A percentile compares a stretch with the other conserved stretches of the same genome.
These are phyloP conservation scores for Ogataea polymorpha DNA, from an alignment of 805 yeast species.

Conservation along the genomic window DNA sequence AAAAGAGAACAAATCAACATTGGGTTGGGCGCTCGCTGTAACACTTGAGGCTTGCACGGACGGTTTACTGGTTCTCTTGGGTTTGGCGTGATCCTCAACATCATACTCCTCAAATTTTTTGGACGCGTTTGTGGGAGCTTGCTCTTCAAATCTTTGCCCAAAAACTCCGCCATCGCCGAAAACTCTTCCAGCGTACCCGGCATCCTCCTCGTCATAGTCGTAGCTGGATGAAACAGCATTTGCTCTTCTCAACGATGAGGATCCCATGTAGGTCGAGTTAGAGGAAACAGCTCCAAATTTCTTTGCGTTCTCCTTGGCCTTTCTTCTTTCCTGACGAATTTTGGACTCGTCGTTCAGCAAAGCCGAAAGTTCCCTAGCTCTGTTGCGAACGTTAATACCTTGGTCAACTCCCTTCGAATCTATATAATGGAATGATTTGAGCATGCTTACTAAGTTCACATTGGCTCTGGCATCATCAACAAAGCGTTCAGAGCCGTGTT, in stretches of 20 bases:
- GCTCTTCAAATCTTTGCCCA: conserved; percentile 63
- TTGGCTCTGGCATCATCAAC: conserved; percentile 93
- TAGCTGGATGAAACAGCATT: conserved; percentile 37
- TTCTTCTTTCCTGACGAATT: conserved; percentile 82
- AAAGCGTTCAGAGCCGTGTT: conserved; percentile 91
- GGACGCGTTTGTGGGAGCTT: conserved; percentile 41
- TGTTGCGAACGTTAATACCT: conserved; percentile 90
- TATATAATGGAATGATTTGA: conserved; percentile 88
- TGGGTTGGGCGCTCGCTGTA: conserved; percentile 37
- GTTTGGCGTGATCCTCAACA: conserved; percentile 34
- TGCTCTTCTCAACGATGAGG: conserved; percentile 29
- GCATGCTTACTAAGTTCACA: conserved; percentile 75
- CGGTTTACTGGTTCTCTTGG: conserved; percentile 31
- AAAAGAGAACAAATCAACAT: conserved; percentile 50
- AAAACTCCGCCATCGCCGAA: conserved; percentile 72
- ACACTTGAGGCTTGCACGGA: conserved; percentile 39
- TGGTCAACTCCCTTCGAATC: conserved; percentile 94
- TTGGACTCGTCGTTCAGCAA: conserved; percentile 72
- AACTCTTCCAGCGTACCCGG: conserved; percentile 45
- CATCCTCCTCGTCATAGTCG: conserved; percentile 47
- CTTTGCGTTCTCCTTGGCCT: conserved; percentile 81
- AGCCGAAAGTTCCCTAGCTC: conserved; percentile 71
- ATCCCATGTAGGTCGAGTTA: conserved; percentile 50
- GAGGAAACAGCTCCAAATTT: conserved; percentile 72
- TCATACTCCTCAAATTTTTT: conserved; percentile 63